Conservation (phyloP, 2,329 filamentous ascomycete species). For the Penicillium corylophilum region DNA sequence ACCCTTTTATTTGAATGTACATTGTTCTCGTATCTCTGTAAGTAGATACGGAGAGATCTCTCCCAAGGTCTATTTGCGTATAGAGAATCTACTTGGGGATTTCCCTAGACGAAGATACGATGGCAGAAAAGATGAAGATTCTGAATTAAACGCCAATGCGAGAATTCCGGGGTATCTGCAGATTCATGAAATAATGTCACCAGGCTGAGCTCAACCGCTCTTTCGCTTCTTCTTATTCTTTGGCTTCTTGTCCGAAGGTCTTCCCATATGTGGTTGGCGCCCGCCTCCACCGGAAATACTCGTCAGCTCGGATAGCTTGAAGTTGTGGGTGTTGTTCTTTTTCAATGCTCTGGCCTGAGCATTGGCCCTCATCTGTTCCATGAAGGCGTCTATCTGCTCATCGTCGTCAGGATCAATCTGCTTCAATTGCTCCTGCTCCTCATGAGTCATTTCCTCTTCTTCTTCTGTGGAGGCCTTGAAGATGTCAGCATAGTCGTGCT, state of each 20-base stretch:
- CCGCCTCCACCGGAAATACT: slow-evolving; percentile 31
- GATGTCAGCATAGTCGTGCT: slow-evolving; percentile 5
- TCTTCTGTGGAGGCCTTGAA: slow-evolving; percentile 2
- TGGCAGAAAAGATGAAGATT: neutral
- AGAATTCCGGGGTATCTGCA: slow-evolving; percentile 5
- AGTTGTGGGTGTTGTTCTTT: slow-evolving; percentile 2
- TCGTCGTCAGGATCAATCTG: slow-evolving; percentile 6
- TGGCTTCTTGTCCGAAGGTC: slow-evolving; percentile 2
- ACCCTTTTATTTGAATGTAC: neutral
- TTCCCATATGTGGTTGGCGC: neutral
- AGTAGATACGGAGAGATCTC: neutral
- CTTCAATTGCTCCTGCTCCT: slow-evolving; percentile 10
- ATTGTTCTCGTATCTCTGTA: neutral
- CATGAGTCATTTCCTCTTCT: slow-evolving; percentile 13
- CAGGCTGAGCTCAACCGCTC: slow-evolving; percentile 4
- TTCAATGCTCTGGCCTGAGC: neutral
- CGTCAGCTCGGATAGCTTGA: slow-evolving; percentile 25
- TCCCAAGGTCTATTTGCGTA: neutral
- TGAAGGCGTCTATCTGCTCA: slow-evolving; percentile 15
- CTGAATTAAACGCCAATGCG: slow-evolving; percentile 11
- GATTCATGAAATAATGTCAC: neutral
- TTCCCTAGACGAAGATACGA: neutral
- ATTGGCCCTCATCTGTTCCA: slow-evolving; percentile 18
- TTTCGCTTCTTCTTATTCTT: slow-evolving; percentile 25
- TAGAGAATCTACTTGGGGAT: neutral